Evolutionary conservation across 495 filamentous ascomycete species (phyloP), one percentile per base, ranked within the genome.

Genomic region (Wilcoxina mikolae): DNA sequence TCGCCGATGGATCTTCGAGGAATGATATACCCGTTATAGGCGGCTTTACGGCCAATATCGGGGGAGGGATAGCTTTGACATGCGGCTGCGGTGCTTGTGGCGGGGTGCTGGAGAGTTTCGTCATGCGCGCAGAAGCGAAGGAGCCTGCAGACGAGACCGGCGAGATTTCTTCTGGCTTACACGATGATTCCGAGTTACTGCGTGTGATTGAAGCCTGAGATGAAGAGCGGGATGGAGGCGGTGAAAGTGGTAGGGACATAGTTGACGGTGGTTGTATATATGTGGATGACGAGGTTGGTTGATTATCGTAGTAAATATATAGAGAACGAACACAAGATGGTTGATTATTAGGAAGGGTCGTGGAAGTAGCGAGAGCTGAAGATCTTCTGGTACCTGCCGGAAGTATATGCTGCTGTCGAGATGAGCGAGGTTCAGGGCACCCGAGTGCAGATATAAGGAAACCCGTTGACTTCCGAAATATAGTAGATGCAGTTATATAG

Each of bases 221-320:
- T 28, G 48, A 51, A 3, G 48, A 51, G 48, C 48, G 48, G 20
- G 48, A 51, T 7, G 48, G 48, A 18, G 48, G 48, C 20, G 48
- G 48, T 5, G 48, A 51, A 22, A 51, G 48, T 25, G 48, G 48
- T 4, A 51, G 29, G 18, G 48, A 51, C 48, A 51, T 51, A 9
- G 42, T 12, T 22, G 42, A n/a, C n/a, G n/a, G n/a, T n/a, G 31
- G 31, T 35, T 35, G 31, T 5, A 35, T 35, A 15, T 35, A 35
- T 35, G 31, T 35, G 31, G 31, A 7, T n/a, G n/a, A n/a, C n/a
- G n/a, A n/a, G n/a, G n/a, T n/a, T n/a, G n/a, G n/a, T n/a, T n/a
- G n/a, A n/a, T n/a, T n/a, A n/a, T n/a, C n/a, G n/a, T n/a, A n/a
- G n/a, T n/a, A n/a, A n/a, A n/a, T n/a, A n/a, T n/a, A n/a, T n/a